These are phyloP conservation scores for Petunia hybrid DNA, from an alignment of 305 asterid genomes.

Conservation along the genomic window DNA sequence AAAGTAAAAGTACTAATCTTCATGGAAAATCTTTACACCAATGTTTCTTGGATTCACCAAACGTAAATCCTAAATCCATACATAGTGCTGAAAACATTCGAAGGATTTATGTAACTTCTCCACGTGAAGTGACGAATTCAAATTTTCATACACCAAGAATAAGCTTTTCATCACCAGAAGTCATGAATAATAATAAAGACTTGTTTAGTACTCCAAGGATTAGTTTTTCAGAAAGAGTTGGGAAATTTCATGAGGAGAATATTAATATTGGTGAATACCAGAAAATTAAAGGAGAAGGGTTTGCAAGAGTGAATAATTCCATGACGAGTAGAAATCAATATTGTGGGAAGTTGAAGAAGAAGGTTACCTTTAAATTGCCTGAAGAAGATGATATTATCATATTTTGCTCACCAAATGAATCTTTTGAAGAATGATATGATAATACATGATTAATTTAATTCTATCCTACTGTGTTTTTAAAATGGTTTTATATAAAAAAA, in stretches of 20 bases:
- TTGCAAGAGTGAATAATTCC: neutral
- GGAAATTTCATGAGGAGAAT: conserved; percentile 36
- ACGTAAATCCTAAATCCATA: neutral
- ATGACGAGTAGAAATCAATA: conserved; percentile 16
- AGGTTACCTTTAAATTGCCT: conserved; percentile 49
- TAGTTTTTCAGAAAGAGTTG: conserved; percentile 40
- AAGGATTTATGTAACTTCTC: neutral
- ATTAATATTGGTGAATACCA: conserved; percentile 30
- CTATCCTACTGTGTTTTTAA: neutral
- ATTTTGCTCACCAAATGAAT: conserved; percentile 38
- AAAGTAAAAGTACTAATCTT: neutral
- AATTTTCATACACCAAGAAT: conserved; percentile 12
- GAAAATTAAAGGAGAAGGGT: neutral
- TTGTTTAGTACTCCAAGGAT: conserved; percentile 40
- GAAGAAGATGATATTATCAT: conserved; percentile 40
- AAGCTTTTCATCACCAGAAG: conserved; percentile 40
- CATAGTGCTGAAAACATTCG: neutral
- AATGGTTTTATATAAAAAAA: neutral
- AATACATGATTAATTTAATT: neutral
- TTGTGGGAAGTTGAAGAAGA: conserved; percentile 36
- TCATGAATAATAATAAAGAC: neutral
- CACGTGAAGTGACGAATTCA: conserved; percentile 4
- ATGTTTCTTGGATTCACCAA: conserved; percentile 16
- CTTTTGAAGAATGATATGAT: conserved; percentile 32
- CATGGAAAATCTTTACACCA: conserved; percentile 17